phyloP scores from a whole-genome alignment of 192 early-diverging fungal genomes.

The Pilobolus umbonatus region DNA sequence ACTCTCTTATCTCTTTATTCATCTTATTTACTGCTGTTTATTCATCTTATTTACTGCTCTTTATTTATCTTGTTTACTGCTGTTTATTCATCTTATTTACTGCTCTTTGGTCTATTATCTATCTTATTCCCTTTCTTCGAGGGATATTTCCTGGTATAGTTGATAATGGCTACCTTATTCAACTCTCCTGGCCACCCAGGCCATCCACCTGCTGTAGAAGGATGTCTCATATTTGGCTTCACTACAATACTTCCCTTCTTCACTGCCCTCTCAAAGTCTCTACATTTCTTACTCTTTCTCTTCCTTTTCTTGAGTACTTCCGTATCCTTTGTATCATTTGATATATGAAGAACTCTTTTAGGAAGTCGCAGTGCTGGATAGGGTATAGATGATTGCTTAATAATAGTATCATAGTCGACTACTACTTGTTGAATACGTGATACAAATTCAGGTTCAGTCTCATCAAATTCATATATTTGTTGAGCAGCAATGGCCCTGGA shows the following conservation, averaged over 20 bases:
- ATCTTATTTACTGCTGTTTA: too few species aligned
- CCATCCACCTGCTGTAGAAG: slow-evolving; percentile 23
- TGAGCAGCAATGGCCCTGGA: slow-evolving; percentile 16
- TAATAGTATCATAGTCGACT: slow-evolving; percentile 17
- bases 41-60: too few species aligned
- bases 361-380: slow-evolving; percentile 15
- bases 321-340: neutral
- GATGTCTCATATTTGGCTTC: slow-evolving; percentile 28
- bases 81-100: neutral
- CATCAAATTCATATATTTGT: slow-evolving; percentile 22
- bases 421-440: neutral
- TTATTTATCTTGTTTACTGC: neutral
- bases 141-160: neutral
- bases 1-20: too few species aligned
- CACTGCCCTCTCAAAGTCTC: slow-evolving; percentile 22
- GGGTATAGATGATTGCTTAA: slow-evolving; percentile 22
- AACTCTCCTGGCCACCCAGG: slow-evolving; percentile 31
- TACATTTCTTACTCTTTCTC: slow-evolving; percentile 23
- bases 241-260: slow-evolving; percentile 1
- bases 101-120: neutral
- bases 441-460: slow-evolving; percentile 22
- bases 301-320: slow-evolving; percentile 3
- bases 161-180: slow-evolving; percentile 19
- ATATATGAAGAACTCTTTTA: slow-evolving; percentile 19
- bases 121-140: neutral